Base-by-base conservation (phyloP, 495 filamentous ascomycete species). In the Penicillium angulare region DNA sequence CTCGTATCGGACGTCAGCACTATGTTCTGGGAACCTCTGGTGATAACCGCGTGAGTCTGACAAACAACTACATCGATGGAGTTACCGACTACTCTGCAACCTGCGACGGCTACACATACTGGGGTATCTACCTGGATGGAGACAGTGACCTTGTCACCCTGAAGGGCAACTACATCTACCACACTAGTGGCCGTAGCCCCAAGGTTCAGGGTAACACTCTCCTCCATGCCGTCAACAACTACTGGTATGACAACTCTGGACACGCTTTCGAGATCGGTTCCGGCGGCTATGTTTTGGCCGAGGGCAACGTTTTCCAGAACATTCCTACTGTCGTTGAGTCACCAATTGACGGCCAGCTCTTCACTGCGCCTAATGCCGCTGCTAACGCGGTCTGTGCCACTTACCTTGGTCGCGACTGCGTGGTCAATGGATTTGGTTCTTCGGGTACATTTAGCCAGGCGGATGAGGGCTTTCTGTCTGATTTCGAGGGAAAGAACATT, bases 241-340 rank as follows among this genome's bases (percentile, higher is more conserved):
- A 82, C 73, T 82, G 69, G 61, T 71, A 77, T 57, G 66, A 72
- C 51, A 76, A 70, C 60, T 53, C 65, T 32, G 79, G 79, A 26
- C 80, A 83, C 59, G 71, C 75, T 13, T 84, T 84, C 62, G 79
- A 83, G 60, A 73, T 81, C 46, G 71, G 61, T 29, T 57, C 64
- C 6, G 78, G 78, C 40, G 73, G 68, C 38, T 73, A 72, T 55
- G 74, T 80, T 36, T 67, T 84, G 5, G 79, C 76, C 3, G 80
- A 83, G 59, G 81, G 81, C n/a, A 82, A 78, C 56, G 74, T 76
- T n/a, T 83, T 84, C 70, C 71, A 80, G 65, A 76, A 76, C 50
- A 73, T 81, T 41, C 43, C 36, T 5, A 56, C 50, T 15, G 35
- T 58, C 23, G 63, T 61, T n/a, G 58, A 68, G 49, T 24, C 53